Conservation (phyloP, 2,329 filamentous ascomycete species). For the Fusarium setosum region DNA sequence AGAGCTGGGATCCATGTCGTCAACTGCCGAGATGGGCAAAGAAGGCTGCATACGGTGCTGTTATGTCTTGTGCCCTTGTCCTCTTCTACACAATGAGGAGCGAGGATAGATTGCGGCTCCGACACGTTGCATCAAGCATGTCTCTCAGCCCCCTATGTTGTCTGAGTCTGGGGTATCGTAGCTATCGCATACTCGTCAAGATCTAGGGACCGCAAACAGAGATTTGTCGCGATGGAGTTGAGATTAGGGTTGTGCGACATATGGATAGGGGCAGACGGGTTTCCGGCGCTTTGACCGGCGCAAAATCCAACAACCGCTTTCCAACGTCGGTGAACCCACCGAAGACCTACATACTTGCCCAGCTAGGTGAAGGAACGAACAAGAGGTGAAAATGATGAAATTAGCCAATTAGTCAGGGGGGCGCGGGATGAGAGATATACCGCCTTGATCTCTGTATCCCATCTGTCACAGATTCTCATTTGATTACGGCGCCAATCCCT, state of each 20-base stretch:
- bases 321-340: not conserved
- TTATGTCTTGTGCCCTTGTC: not conserved
- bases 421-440: slow-evolving; percentile 27
- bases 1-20: not conserved
- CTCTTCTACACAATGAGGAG: slow-evolving; percentile 5
- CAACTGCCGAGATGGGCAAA: not conserved
- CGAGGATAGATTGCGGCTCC: slow-evolving; percentile 29
- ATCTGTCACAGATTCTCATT: slow-evolving; percentile 32
- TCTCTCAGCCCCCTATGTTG: slow-evolving; percentile 2
- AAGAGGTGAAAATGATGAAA: slow-evolving; percentile 7
- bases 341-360: not conserved
- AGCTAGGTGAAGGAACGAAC: slow-evolving; percentile 2
- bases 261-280: not conserved
- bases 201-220: slow-evolving; percentile 19
- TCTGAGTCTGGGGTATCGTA: slow-evolving; percentile 22
- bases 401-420: slow-evolving; percentile 7
- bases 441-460: not conserved
- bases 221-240: slow-evolving; percentile 10
- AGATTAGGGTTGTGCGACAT: not conserved
- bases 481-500: slow-evolving; percentile 26
- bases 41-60: not conserved
- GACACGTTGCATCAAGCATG: slow-evolving; percentile 21
- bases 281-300: not conserved
- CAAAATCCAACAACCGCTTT: not conserved
- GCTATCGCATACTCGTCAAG: slow-evolving; percentile 19